Conservation (phyloP, 2,329 filamentous ascomycete species). For the Pseudogymnoascus sp. region DNA sequence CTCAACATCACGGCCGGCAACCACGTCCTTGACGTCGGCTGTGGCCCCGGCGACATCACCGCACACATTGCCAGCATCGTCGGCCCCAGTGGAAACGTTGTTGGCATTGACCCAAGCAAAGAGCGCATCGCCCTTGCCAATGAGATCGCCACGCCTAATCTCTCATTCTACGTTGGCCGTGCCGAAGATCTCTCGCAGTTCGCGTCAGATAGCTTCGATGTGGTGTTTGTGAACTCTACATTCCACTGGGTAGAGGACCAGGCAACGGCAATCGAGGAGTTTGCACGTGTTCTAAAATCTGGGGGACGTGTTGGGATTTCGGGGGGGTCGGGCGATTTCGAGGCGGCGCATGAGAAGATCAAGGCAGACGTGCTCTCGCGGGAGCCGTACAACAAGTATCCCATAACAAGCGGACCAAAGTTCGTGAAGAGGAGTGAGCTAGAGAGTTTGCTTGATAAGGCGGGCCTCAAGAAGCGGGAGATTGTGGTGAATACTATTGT, state of each 20-base stretch:
- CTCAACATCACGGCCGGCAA: constrained; percentile 18
- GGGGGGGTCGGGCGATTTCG: not conserved
- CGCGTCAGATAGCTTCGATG: constrained; percentile 19
- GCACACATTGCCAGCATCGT: constrained; percentile 20
- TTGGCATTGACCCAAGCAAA: constrained; percentile 30
- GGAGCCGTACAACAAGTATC: constrained; percentile 20
- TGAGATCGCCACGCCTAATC: constrained; percentile 20
- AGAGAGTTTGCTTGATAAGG: constrained; percentile 18
- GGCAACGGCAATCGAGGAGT: constrained; percentile 17
- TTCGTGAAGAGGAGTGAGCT: constrained; percentile 22
- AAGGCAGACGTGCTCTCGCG: constrained; percentile 20
- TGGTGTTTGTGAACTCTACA: constrained; percentile 23
- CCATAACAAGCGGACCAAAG: constrained; percentile 18
- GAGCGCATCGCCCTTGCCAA: not conserved
- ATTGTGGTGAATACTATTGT: constrained; percentile 22
- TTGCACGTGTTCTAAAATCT: constrained; percentile 19
- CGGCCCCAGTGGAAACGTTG: constrained; percentile 14
- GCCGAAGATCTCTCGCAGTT: constrained; percentile 25
- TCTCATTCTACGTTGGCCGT: constrained; percentile 19
- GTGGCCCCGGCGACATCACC: constrained; percentile 28
- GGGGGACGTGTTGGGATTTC: constrained; percentile 12
- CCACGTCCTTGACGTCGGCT: constrained; percentile 28
- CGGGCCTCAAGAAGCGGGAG: constrained; percentile 15
- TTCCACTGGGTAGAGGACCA: constrained; percentile 26
- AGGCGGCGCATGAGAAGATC: not conserved